Base-by-base conservation (phyloP, 192 early-diverging fungal genomes). In the Coemansia sp. region DNA sequence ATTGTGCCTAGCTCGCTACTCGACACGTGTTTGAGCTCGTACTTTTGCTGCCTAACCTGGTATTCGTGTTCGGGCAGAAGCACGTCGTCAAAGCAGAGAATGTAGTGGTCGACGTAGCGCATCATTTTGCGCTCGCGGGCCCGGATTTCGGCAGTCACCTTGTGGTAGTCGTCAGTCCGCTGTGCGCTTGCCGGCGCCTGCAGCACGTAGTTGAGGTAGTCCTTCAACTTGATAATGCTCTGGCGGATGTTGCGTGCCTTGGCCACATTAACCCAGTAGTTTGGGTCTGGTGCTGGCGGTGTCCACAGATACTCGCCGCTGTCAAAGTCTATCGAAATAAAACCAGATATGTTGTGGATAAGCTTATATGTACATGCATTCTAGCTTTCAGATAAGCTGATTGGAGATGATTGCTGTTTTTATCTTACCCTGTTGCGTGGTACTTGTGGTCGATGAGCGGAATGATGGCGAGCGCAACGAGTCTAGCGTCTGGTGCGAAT, bases 51-150 rank as follows among this genome's bases (percentile, higher is more conserved):
- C 23, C 24, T 21, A 10, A 24, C 46, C 9, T 48, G 22, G 46
- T 48, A 22, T 37, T 49, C 40, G 14, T 37, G 19, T 7, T 47
- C 22, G 21, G 34, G 2, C 39, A 42, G 17, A 8, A 66, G 40
- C 24, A 78, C 69, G 19, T 78, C 75, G 59, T 78, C 69, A 40
- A 64, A 78, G 52, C 60, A 63, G 22, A 78, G 59, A n/a, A 71
- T 54, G 41, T 71, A 61, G 33, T 71, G 69, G 66, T 78, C 61
- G 37, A 78, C 46, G 53, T 62, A 52, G 33, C 62, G 55, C 58
- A 78, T 57, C 40, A 78, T 65, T 45, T 64, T 60, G 24, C 59
- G 66, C 25, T 78, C 75, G 12, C 54, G 57, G 7, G 55, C 58
- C 12, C 59, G 57, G 41, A 78, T 39, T 23, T 68, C 69, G 15